Base-by-base conservation (phyloP, 2,329 filamentous ascomycete genomes). In the Aureobasidium zeae region DNA sequence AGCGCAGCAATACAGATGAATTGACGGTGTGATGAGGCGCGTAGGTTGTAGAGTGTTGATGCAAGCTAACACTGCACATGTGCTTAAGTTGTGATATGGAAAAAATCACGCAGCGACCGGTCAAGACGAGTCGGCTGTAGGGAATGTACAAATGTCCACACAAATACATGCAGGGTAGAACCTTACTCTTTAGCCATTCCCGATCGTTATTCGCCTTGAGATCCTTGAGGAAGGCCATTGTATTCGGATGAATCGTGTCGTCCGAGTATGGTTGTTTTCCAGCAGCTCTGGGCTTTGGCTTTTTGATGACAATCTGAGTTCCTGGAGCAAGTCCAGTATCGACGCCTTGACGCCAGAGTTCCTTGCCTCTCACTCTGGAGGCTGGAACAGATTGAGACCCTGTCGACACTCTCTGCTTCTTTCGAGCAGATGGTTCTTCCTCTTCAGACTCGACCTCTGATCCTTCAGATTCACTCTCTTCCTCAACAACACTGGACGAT, bases 101-200 rank as follows among this genome's bases (percentile, higher is more conserved):
- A 19, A 41, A 22, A 17, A 22, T n/a, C n/a, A n/a, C n/a, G n/a
- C n/a, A n/a, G n/a, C n/a, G n/a, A n/a, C n/a, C n/a, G n/a, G n/a
- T n/a, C n/a, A n/a, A n/a, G n/a, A n/a, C n/a, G n/a, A n/a, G n/a
- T n/a, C n/a, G n/a, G n/a, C n/a, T n/a, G n/a, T n/a, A n/a, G n/a
- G n/a, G n/a, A n/a, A n/a, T n/a, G n/a, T n/a, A n/a, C n/a, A n/a
- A n/a, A n/a, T n/a, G n/a, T n/a, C n/a, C n/a, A n/a, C n/a, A n/a
- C n/a, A n/a, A n/a, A n/a, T n/a, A n/a, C n/a, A n/a, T n/a, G n/a
- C n/a, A n/a, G n/a, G n/a, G 25, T 16, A 7, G 30, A 19, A 10
- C 56, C 64, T 57, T 64, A 79, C 76, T 66, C 64, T 80, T 81
- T 47, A 81, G 55, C 77, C 77, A 81, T 56, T 74, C 64, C 30